phyloP scores from a whole-genome alignment of 495 filamentous ascomycete genomes.

The Penicillium lividum region DNA sequence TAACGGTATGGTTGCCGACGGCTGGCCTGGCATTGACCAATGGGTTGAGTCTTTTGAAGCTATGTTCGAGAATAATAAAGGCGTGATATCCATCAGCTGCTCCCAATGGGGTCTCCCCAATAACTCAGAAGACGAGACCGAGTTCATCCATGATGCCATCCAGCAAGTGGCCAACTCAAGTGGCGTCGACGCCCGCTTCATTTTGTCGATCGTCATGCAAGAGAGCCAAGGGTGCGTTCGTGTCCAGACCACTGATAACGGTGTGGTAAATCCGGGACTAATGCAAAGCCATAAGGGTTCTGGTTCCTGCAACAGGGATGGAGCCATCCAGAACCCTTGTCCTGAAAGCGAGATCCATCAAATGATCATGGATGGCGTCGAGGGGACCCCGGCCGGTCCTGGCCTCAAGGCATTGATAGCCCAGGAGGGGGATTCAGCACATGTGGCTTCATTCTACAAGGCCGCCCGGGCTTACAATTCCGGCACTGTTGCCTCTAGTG shows the following conservation, averaged over 20 bases:
- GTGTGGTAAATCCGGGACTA: conserved; percentile 52
- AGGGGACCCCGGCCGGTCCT: conserved; percentile 40
- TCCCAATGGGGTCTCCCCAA: conserved; percentile 36
- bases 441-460: conserved; percentile 46
- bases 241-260: conserved; percentile 44
- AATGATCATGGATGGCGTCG: conserved; percentile 52
- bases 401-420: conserved; percentile 43
- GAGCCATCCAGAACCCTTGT: conserved; percentile 42
- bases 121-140: conserved; percentile 44
- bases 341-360: conserved; percentile 39
- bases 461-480: conserved; percentile 60
- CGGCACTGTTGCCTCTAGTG: conserved; percentile 44
- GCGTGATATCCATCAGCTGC: conserved; percentile 44
- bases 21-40: conserved; percentile 19
- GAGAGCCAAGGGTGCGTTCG: conserved; percentile 60
- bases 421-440: conserved; percentile 27
- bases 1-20: conserved; percentile 19
- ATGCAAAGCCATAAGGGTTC: conserved; percentile 55
- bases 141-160: conserved; percentile 41
- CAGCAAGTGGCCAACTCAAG: conserved; percentile 32
- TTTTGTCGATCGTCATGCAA: conserved; percentile 60
- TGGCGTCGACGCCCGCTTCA: conserved; percentile 56
- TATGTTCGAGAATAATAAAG: conserved; percentile 44
- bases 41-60: conserved; percentile 23
- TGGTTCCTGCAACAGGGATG: conserved; percentile 44